These are phyloP conservation scores for Xylaria sp. DNA, from an alignment of 2,329 filamentous ascomycete genomes.

Conservation along the genomic window DNA sequence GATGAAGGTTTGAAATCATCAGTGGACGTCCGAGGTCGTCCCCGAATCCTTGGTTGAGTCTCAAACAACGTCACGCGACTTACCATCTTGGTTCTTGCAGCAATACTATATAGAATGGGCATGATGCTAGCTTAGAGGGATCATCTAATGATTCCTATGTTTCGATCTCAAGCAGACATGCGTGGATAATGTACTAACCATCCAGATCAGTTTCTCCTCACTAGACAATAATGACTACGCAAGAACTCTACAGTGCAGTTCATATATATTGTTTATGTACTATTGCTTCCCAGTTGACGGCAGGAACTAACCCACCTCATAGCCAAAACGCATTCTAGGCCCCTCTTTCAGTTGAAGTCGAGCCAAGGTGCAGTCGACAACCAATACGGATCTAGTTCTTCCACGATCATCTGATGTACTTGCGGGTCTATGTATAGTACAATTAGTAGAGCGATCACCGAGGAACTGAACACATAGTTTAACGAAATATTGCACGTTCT, in stretches of 20 bases:
- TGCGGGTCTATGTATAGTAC: neutral
- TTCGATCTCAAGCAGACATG: neutral
- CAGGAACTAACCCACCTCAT: neutral
- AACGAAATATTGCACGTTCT: neutral
- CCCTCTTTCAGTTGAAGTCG: neutral
- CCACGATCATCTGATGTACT: neutral
- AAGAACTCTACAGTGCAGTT: neutral
- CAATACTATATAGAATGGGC: neutral
- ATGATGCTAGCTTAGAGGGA: neutral
- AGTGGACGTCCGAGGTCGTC: neutral
- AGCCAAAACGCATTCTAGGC: neutral
- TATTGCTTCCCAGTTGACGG: neutral
- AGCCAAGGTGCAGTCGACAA: neutral
- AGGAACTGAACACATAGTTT: neutral
- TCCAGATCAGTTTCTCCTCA: neutral
- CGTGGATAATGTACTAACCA: neutral
- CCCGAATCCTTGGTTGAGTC: neutral
- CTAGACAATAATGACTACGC: neutral
- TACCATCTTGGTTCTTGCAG: neutral
- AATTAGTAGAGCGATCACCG: neutral
- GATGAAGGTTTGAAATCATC: conserved; percentile 3
- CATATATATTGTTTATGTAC: neutral
- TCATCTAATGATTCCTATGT: neutral
- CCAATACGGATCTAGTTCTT: neutral
- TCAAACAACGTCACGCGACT: neutral